Evolutionary conservation across 768 basidiomycete genomes (phyloP).

Genomic region (Tremella mesenterica): DNA sequence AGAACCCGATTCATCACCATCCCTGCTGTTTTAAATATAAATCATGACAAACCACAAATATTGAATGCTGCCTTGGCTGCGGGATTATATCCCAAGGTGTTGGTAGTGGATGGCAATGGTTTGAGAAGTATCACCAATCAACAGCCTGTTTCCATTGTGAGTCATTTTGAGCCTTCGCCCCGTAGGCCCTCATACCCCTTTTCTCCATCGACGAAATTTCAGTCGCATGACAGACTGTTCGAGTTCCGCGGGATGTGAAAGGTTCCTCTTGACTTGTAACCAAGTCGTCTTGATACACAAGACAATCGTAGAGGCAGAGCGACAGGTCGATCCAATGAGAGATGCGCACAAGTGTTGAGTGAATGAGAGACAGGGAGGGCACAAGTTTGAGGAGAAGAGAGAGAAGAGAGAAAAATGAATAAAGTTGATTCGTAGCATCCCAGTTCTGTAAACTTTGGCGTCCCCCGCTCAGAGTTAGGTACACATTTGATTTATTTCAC

Average conservation of each 20-base stretch:
- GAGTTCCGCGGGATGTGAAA: no score
- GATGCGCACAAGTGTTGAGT: no score
- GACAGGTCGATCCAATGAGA: no score
- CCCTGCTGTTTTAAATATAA: slow-evolving; percentile 61
- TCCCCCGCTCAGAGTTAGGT: slow-evolving; percentile 61
- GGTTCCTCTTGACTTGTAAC: no score
- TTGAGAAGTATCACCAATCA: slow-evolving; percentile 76
- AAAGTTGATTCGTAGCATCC: slow-evolving; percentile 53
- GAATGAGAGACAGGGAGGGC: no score
- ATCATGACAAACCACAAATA: slow-evolving; percentile 55
- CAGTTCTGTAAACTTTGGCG: slow-evolving; percentile 76
- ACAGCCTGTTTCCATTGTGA: slow-evolving; percentile 57
- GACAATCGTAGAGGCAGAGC: no score
- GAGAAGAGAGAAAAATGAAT: no score
- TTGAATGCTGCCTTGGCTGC: slow-evolving; percentile 74
- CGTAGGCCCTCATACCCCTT: no score
- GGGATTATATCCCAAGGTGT: slow-evolving; percentile 83
- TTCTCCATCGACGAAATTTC: no score
- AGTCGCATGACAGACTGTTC: no score
- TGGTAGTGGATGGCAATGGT: slow-evolving; percentile 59
- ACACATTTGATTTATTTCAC: slow-evolving; percentile 78
- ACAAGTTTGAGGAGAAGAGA: no score
- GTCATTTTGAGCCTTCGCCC: slow-evolving; percentile 2
- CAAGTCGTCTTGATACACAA: no score
- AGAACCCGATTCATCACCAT: slow-evolving; percentile 67